Conservation (phyloP, 1,284 basidiomycete genomes). For the Retiboletus flavoniger region DNA sequence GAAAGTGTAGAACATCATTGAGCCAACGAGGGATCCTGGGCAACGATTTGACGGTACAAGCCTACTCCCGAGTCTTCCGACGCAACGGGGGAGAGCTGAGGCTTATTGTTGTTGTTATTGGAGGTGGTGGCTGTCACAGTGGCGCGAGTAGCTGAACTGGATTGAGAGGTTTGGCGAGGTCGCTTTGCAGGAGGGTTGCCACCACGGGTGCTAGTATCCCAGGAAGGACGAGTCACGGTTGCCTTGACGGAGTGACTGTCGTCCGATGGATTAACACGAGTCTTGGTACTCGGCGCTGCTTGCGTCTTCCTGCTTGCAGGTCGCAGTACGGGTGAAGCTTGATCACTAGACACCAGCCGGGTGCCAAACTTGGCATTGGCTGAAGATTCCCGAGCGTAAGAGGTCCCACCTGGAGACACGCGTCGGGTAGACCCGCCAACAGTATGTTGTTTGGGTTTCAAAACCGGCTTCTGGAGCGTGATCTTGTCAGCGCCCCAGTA, state of each 20-base stretch:
- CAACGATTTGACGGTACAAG: conserved; percentile 74
- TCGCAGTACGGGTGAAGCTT: conserved; percentile 44
- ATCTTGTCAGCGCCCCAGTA: conserved; percentile 88
- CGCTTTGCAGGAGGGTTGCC: conserved; percentile 50
- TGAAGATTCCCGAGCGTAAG: conserved; percentile 74
- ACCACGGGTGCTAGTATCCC: conserved; percentile 61
- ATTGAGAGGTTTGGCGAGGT: conserved; percentile 68
- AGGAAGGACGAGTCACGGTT: conserved; percentile 67
- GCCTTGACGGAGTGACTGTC: conserved; percentile 65
- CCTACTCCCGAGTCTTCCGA: conserved; percentile 82
- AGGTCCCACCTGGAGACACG: conserved; percentile 43
- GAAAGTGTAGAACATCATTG: conserved; percentile 37
- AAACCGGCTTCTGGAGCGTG: conserved; percentile 73
- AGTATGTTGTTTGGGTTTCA: conserved; percentile 47
- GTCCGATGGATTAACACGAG: conserved; percentile 41
- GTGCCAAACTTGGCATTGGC: conserved; percentile 85
- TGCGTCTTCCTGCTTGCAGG: conserved; percentile 64
- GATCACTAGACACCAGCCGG: conserved; percentile 60
- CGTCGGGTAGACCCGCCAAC: conserved; percentile 44
- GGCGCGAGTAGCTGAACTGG: conserved; percentile 44
- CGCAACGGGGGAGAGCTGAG: conserved; percentile 68
- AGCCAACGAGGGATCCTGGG: conserved; percentile 66
- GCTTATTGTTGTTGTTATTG: conserved; percentile 38
- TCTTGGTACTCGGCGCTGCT: conserved; percentile 49
- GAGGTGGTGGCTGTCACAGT: conserved; percentile 18